Percentiles rank a stretch among this genome's conserved stretches.
Evolutionary conservation across 169 alveolate species (phyloP).

Genomic region (Plasmodium gonderi): DNA sequence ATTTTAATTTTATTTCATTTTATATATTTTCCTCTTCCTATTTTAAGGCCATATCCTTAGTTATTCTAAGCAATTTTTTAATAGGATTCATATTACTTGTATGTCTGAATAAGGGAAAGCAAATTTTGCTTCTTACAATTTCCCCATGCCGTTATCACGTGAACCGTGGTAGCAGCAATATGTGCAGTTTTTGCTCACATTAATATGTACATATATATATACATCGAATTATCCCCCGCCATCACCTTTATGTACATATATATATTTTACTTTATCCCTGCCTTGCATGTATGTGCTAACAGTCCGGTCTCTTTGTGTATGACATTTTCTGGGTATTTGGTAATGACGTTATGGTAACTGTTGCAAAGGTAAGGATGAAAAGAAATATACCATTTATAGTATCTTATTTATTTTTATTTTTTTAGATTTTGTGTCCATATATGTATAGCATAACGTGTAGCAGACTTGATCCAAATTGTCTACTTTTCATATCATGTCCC

Average conservation of each 20-base stretch:
- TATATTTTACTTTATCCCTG: background rate
- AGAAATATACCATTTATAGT: background rate
- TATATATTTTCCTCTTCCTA: background rate
- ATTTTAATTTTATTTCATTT: background rate
- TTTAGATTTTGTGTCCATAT: background rate
- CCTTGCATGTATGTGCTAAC: background rate
- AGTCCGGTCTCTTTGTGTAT: conserved; percentile 91
- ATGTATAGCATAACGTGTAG: background rate
- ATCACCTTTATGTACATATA: background rate
- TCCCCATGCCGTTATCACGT: background rate
- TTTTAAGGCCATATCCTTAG: conserved; percentile 64
- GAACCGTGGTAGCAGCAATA: background rate
- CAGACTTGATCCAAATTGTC: background rate
- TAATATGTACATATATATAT: background rate
- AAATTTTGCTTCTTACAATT: background rate
- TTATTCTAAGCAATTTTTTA: conserved; percentile 61
- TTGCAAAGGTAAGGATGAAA: conserved; percentile 85
- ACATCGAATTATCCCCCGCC: no score
- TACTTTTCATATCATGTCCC: background rate
- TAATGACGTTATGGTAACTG: conserved; percentile 95
- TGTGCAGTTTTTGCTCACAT: background rate
- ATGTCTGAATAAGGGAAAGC: background rate
- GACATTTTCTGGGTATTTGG: conserved; percentile 97
- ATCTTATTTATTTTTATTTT: background rate
- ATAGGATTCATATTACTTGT: conserved; percentile 63